Percentiles rank a stretch among this genome's conserved stretches.
phyloP scores from a whole-genome alignment of 2,329 filamentous ascomycete genomes.

The Aspergillus transmontanensis region DNA sequence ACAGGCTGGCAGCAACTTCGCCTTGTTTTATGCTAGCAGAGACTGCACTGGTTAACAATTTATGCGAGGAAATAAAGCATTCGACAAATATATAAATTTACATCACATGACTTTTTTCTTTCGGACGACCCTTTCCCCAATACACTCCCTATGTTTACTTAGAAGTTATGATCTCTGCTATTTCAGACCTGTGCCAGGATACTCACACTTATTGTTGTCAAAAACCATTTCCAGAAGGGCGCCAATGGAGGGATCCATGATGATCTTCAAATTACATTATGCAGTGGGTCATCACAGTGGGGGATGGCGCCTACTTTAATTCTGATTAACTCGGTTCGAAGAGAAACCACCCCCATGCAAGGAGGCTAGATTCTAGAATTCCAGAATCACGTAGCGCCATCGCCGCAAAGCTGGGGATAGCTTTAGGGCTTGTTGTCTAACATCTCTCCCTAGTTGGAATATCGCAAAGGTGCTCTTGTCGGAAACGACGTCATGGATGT shows the following conservation, averaged over 20 bases:
- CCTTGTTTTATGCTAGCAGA: neutral
- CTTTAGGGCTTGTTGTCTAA: neutral
- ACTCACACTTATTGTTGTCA: neutral
- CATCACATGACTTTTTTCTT: neutral
- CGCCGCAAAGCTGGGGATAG: neutral
- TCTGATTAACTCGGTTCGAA: slow-evolving; percentile 17
- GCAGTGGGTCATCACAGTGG: slow-evolving; percentile 21
- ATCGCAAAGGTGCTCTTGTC: neutral
- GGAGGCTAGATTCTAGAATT: slow-evolving; percentile 8
- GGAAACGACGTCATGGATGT: too few species aligned
- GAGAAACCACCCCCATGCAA: slow-evolving; percentile 16
- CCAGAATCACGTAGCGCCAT: neutral
- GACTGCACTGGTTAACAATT: neutral
- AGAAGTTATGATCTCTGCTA: neutral
- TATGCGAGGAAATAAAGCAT: neutral
- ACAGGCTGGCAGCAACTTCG: neutral
- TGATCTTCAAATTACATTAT: slow-evolving; percentile 17
- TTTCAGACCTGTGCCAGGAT: neutral
- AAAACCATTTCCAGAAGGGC: neutral
- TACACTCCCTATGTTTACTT: neutral
- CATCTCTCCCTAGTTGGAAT: neutral
- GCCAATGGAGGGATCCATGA: slow-evolving; percentile 1
- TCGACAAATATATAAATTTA: neutral
- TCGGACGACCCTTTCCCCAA: neutral
- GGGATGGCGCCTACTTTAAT: slow-evolving; percentile 29